Evolutionary conservation across 2,329 filamentous ascomycete genomes (phyloP).

Genomic region (Blumeriella jaapii): DNA sequence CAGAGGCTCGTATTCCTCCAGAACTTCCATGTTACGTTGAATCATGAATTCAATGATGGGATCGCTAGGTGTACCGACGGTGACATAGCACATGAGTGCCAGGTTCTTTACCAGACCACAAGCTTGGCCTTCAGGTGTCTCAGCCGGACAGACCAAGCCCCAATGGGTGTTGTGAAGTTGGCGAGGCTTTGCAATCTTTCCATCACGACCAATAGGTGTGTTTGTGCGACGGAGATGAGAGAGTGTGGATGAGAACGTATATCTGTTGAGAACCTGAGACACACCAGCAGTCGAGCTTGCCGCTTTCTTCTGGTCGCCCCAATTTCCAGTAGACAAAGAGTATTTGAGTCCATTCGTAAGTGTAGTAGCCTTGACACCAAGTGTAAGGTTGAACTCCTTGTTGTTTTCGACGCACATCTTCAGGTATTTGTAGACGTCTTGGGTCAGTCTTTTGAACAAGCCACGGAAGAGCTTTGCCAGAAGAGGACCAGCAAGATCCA

Average conservation of each 20-base stretch:
- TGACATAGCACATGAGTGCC: constrained; percentile 96
- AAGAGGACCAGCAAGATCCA: constrained; percentile 88
- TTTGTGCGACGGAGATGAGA: constrained; percentile 97
- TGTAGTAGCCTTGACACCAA: constrained; percentile 84
- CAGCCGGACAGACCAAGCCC: constrained; percentile 92
- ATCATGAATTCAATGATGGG: constrained; percentile 95
- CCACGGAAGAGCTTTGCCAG: constrained; percentile 93
- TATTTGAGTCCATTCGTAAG: constrained; percentile 93
- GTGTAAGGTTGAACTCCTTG: constrained; percentile 78
- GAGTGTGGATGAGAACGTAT: constrained; percentile 91
- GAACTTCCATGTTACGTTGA: constrained; percentile 85
- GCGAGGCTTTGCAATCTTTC: constrained; percentile 93
- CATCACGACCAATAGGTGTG: constrained; percentile 93
- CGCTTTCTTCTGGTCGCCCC: constrained; percentile 99
- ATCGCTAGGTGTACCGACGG: constrained; percentile 81
- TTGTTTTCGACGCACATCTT: constrained; percentile 85
- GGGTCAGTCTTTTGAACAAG: constrained; percentile 81
- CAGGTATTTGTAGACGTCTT: constrained; percentile 82
- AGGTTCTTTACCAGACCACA: constrained; percentile 97
- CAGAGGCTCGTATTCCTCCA: constrained; percentile 86
- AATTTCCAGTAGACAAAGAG: constrained; percentile 93
- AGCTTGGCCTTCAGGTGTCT: constrained; percentile 96
- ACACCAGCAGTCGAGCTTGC: constrained; percentile 91
- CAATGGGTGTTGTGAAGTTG: constrained; percentile 98
- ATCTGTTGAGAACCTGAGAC: constrained; percentile 94